Evolutionary conservation across 2,329 filamentous ascomycete species (phyloP).

Genomic region (Microdochium trichocladiopsis): DNA sequence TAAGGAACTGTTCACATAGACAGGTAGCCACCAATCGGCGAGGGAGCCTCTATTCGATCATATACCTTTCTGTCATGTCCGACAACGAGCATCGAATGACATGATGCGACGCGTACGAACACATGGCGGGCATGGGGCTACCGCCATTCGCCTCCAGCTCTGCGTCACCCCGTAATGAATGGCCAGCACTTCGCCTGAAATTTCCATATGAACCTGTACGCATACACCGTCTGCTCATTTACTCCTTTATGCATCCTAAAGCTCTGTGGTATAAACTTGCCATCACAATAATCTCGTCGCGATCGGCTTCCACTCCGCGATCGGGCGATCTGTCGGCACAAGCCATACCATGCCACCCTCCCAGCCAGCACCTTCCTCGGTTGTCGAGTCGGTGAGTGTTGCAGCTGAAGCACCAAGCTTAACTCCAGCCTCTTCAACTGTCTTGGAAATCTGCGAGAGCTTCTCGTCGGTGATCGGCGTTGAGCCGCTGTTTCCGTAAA

Average conservation of each 20-base stretch:
- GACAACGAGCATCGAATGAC: too few relatives aligned
- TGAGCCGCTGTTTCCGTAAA: constrained; percentile 11
- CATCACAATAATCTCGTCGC: too few relatives aligned
- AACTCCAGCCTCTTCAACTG: constrained; percentile 14
- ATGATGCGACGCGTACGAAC: too few relatives aligned
- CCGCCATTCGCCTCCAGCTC: too few relatives aligned
- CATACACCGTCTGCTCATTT: too few relatives aligned
- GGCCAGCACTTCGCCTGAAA: too few relatives aligned
- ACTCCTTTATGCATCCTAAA: too few relatives aligned
- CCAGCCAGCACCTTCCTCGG: constrained; percentile 10
- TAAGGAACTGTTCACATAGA: not conserved
- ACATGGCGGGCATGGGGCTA: too few relatives aligned
- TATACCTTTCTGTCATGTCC: too few relatives aligned
- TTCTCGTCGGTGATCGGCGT: constrained; percentile 13
- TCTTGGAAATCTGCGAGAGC: constrained; percentile 10
- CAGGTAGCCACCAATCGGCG: not conserved
- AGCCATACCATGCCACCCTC: constrained; percentile 22
- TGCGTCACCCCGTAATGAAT: too few relatives aligned
- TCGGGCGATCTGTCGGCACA: constrained; percentile 18
- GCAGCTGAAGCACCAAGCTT: constrained; percentile 3
- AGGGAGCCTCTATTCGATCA: not conserved
- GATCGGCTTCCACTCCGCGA: constrained; percentile 22
- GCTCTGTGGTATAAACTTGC: too few relatives aligned
- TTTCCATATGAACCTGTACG: too few relatives aligned
- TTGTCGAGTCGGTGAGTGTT: not conserved